Percentiles rank a stretch among this genome's conserved stretches.
Evolutionary conservation across 805 yeast genomes (phyloP).

Genomic region (Maudiozyma barnettii): DNA sequence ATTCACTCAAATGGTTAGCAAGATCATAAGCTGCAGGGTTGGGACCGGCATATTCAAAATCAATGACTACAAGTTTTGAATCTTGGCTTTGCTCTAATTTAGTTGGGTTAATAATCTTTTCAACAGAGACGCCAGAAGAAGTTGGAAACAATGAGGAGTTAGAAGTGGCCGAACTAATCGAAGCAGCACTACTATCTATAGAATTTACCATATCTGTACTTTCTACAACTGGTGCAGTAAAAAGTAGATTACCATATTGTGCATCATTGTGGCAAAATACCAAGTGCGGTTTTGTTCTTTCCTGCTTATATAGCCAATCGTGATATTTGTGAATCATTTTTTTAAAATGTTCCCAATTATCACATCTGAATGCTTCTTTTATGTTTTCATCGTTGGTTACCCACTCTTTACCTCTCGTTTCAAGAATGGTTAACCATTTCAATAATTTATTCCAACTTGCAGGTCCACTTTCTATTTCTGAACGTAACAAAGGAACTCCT

Average conservation of each 20-base stretch:
- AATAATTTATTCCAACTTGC: slow-evolving; percentile 57
- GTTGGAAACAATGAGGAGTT: slow-evolving; percentile 25
- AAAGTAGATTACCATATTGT: slow-evolving; percentile 86
- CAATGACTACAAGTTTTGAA: slow-evolving; percentile 80
- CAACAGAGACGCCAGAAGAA: slow-evolving; percentile 20
- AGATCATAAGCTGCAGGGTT: slow-evolving; percentile 84
- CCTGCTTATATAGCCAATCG: slow-evolving; percentile 46
- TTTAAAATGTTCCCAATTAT: slow-evolving; percentile 41
- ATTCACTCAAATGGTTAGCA: slow-evolving; percentile 88
- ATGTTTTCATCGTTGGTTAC: slow-evolving; percentile 27
- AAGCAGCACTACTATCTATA: not conserved
- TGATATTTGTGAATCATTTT: slow-evolving; percentile 42
- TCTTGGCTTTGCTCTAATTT: slow-evolving; percentile 41
- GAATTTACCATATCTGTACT: not conserved
- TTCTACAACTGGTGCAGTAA: slow-evolving; percentile 45
- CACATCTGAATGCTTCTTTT: slow-evolving; percentile 31
- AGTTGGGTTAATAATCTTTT: slow-evolving; percentile 30
- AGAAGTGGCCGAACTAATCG: slow-evolving; percentile 12
- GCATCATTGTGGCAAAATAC: slow-evolving; percentile 94
- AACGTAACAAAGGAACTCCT: slow-evolving; percentile 54
- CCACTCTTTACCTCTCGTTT: slow-evolving; percentile 30
- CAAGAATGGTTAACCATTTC: slow-evolving; percentile 56
- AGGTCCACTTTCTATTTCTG: slow-evolving; percentile 55
- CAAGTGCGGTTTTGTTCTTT: slow-evolving; percentile 27
- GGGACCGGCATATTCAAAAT: slow-evolving; percentile 91